phyloP scores from a whole-genome alignment of 2,329 filamentous ascomycete genomes.

The Fusarium albidum region DNA sequence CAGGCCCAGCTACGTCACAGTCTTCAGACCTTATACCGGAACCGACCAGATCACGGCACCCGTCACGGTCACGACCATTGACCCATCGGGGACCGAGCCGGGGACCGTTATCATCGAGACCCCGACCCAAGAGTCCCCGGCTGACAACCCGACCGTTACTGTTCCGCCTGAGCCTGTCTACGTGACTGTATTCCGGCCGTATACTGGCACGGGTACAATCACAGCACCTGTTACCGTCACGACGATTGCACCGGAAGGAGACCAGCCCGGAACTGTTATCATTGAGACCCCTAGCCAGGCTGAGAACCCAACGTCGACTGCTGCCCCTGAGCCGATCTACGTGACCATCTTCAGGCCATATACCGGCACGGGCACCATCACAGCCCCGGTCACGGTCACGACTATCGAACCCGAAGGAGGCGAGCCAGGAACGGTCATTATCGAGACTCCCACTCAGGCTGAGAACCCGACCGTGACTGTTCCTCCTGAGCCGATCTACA shows the following conservation, averaged over 20 bases:
- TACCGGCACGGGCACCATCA: conserved; percentile 26
- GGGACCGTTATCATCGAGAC: conserved; percentile 22
- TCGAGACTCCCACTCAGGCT: conserved; percentile 13
- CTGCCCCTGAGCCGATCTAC: conserved; percentile 3
- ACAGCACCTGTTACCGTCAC: conserved; percentile 3
- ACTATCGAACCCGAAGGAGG: conserved; percentile 15
- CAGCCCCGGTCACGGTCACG: conserved; percentile 22
- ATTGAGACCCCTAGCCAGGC: conserved; percentile 13
- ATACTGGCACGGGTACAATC: neutral
- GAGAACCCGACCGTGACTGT: conserved; percentile 4
- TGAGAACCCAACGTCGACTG: neutral
- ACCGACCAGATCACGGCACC: conserved; percentile 7
- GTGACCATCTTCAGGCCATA: conserved; percentile 25
- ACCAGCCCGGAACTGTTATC: conserved; percentile 5
- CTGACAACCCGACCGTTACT: neutral
- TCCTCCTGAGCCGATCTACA: conserved; percentile 1
- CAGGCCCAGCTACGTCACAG: conserved; percentile 16
- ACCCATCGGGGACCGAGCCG: conserved; percentile 13
- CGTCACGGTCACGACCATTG: conserved; percentile 13
- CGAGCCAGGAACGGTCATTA: conserved; percentile 21
- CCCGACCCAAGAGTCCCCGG: neutral
- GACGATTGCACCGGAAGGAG: conserved; percentile 2
- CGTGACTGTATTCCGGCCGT: conserved; percentile 1
- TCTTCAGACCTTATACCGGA: conserved; percentile 20
- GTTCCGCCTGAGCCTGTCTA: neutral